Base-by-base conservation (phyloP, 2,329 filamentous ascomycete species). In the Colletotrichum abscissum region DNA sequence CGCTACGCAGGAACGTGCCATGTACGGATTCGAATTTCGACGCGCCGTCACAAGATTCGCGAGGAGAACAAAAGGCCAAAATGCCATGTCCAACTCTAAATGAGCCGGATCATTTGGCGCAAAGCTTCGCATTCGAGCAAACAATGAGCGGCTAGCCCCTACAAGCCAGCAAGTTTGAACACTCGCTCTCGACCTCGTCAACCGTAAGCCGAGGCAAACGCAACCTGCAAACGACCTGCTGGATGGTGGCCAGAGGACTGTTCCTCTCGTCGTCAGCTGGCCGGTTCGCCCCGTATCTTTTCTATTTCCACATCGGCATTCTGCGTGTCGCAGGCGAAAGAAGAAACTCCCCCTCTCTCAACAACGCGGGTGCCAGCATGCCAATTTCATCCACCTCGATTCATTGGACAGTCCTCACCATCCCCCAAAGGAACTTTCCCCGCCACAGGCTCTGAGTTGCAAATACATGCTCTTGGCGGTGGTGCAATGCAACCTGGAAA, bases 401-500 rank as follows among this genome's bases (percentile, higher is more conserved):
- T 46, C 14, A 70, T 65, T 70, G 55, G 67, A 12, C 33, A 33
- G 22, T 38, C 6, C 16, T 35, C 30, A 28, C 26, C 42, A n/a
- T 35, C 38, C 38, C 28, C 16, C 30, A 12, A 26, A 33, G 46
- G 30, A 16, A 52, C 14, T 58, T 52, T 57, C 35, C 35, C 67
- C 56, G 66, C 59, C 55, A 62, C 71, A 28, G 46, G 4, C 33
- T 60, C 26, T 56, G 12, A 35, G 26, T 62, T 38, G 67, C 67
- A 56, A 57, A 65, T 62, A 33, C 42, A 4, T 52, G 9, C 26
- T 33, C 71, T 73, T 73, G 46, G 60, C 71, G 28, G 42, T 26
- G 28, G 46, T 71, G 67, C 71, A 60, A 33, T 73, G 71, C 67
- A 62, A 71, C 71, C 67, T 35, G 11, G 24, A 35, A 52, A 26